Percentiles rank a stretch among this genome's conserved stretches.
Conservation (phyloP, 208 protist genomes). For the Trypanosoma platydactyli region DNA sequence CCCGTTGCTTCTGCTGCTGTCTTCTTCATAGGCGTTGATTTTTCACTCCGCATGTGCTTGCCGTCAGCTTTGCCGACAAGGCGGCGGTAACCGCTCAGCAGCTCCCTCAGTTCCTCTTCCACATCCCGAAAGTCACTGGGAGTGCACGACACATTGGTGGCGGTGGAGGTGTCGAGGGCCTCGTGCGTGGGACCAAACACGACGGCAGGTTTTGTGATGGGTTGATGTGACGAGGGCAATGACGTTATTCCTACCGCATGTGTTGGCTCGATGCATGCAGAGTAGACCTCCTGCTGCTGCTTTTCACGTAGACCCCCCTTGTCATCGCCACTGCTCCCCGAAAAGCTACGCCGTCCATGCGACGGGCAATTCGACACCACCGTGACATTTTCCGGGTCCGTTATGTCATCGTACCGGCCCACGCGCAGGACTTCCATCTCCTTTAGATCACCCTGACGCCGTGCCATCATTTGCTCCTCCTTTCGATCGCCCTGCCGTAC, state of each 20-base stretch:
- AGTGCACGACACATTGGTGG: neutral
- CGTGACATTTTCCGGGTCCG: too few species aligned
- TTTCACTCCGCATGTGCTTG: neutral
- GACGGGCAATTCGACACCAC: too few species aligned
- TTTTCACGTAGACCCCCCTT: neutral
- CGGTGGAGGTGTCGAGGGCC: neutral
- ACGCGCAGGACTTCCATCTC: too few species aligned
- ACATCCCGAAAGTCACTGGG: conserved; percentile 17
- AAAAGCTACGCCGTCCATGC: too few species aligned
- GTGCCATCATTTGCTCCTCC: too few species aligned
- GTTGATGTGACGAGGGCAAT: neutral
- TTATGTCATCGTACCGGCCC: too few species aligned
- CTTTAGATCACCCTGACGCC: too few species aligned
- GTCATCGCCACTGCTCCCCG: too few species aligned
- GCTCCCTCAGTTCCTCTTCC: conserved; percentile 24
- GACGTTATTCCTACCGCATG: neutral
- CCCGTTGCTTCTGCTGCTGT: too few species aligned
- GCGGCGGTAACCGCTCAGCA: conserved; percentile 20
- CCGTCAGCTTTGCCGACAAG: neutral
- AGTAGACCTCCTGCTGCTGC: neutral
- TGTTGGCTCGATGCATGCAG: too few species aligned
- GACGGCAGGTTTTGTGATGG: conserved; percentile 9
- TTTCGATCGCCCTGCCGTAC: too few species aligned
- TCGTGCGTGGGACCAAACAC: neutral
- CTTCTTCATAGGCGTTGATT: neutral